Conservation (phyloP, 129 eudicot species). For the Solidago caesia region DNA sequence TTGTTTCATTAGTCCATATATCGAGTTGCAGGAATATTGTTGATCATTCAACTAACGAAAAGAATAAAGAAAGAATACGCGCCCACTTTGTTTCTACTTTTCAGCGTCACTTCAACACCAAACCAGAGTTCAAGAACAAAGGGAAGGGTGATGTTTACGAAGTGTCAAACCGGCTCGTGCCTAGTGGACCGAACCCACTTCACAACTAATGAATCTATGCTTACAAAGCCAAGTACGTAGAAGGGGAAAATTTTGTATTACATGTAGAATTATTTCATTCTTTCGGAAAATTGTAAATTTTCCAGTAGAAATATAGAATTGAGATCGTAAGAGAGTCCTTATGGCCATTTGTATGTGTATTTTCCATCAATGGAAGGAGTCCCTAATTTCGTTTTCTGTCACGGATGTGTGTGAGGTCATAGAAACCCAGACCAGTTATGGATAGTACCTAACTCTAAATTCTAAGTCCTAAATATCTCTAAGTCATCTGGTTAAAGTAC, state of each 20-base stretch:
- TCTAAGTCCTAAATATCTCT: neutral
- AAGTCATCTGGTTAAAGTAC: neutral
- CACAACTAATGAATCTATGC: slow-evolving; percentile 42
- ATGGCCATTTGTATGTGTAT: slow-evolving; percentile 11
- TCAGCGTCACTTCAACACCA: slow-evolving; percentile 36
- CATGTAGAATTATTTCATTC: slow-evolving; percentile 22
- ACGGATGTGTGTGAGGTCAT: slow-evolving; percentile 7
- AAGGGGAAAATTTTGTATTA: slow-evolving; percentile 5
- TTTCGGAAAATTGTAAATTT: slow-evolving; percentile 11
- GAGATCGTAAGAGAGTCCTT: slow-evolving; percentile 16
- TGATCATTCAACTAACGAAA: slow-evolving; percentile 22
- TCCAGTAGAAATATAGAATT: slow-evolving; percentile 3
- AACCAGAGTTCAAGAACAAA: slow-evolving; percentile 36
- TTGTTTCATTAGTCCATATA: slow-evolving; percentile 26
- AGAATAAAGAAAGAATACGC: slow-evolving; percentile 39
- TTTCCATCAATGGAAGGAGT: slow-evolving; percentile 10
- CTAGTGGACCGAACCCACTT: slow-evolving; percentile 78
- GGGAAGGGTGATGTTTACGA: slow-evolving; percentile 16
- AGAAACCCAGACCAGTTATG: neutral
- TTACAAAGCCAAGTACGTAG: slow-evolving; percentile 16
- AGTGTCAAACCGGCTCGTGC: slow-evolving; percentile 57
- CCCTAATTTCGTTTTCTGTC: neutral
- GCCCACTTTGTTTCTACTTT: slow-evolving; percentile 45
- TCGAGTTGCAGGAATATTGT: slow-evolving; percentile 48
- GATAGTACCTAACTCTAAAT: neutral